Conservation (phyloP, 495 filamentous ascomycete species). For the Xylaria sp. region DNA sequence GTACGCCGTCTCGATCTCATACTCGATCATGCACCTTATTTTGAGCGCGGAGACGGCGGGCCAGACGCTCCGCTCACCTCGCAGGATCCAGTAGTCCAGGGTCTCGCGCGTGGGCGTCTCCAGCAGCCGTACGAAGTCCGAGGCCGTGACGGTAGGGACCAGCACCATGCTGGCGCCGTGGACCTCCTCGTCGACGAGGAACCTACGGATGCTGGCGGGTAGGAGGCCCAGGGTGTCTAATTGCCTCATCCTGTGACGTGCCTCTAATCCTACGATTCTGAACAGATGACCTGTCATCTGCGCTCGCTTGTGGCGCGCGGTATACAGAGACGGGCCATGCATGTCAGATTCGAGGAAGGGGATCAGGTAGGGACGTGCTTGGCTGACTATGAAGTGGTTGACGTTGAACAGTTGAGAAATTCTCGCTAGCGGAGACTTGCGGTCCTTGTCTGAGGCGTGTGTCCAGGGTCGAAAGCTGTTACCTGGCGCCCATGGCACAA, state of each 20-base stretch:
- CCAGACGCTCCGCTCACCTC: constrained; percentile 90
- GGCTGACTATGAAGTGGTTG: constrained; percentile 84
- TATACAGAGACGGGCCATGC: constrained; percentile 70
- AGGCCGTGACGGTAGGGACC: constrained; percentile 75
- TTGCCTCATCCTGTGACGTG: constrained; percentile 83
- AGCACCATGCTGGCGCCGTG: constrained; percentile 82
- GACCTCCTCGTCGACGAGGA: constrained; percentile 87
- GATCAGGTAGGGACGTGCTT: constrained; percentile 79
- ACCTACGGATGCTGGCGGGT: constrained; percentile 70
- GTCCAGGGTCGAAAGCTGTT: constrained; percentile 75
- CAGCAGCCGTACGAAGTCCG: constrained; percentile 77
- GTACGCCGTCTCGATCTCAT: constrained; percentile 84
- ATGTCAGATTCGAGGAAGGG: constrained; percentile 85
- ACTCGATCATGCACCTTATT: constrained; percentile 85
- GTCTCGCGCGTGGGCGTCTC: constrained; percentile 79
- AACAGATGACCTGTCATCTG: constrained; percentile 69
- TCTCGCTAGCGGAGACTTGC: constrained; percentile 79
- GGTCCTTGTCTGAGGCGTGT: constrained; percentile 71
- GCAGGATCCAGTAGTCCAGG: constrained; percentile 83
- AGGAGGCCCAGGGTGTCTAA: constrained; percentile 79
- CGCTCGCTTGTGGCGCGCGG: constrained; percentile 62
- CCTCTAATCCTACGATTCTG: constrained; percentile 73
- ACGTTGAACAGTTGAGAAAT: constrained; percentile 94
- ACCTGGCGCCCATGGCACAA: constrained; percentile 78
- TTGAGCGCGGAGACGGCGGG: constrained; percentile 85